Evolutionary conservation across 768 basidiomycete species (phyloP), one percentile per base, ranked within the genome.

Genomic region (Lanmaoa pseudosensibilis): DNA sequence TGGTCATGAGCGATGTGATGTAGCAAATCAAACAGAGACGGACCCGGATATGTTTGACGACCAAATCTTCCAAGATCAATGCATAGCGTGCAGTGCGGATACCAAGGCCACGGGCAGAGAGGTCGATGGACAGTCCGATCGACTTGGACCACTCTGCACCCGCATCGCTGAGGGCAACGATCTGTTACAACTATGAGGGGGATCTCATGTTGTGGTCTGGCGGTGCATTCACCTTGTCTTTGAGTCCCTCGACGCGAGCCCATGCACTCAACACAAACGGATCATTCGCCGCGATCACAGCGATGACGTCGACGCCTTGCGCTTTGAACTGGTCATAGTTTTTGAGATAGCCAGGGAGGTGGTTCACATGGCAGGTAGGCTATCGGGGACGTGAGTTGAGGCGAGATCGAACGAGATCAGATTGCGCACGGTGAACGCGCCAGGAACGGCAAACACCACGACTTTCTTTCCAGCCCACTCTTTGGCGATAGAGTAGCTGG

Each of bases 401-500:
- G 8, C 4, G 37, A 16, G 52, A 57, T 54, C 40, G 15, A 11
- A 39, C 8, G 33, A 50, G 45, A 52, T 54, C 45, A 5, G 32
- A n/a, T 12, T 47, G 57, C 85, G 57, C 59, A 90, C 89, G 16
- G 89, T 89, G 76, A 91, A 90, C 16, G 89, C 88, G 45, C 90
- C 90, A 18, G 90, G 90, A 34, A 91, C 88, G 54, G 87, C 77
- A 69, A 92, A 80, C 50, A 92, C 66, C 37, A 92, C 86, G 50
- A 92, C 87, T 69, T 87, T 89, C 78, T 92, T 92, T 66, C 85
- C 86, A 70, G 86, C 86, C 87, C 87, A 91, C 46, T 81, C 77
- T 55, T 84, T 75, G 27, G 83, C 15, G 56, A 66, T 88, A 38
- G 71, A 74, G 59, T 90, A 73, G 39, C 75, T 75, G 44, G 73